phyloP scores from a whole-genome alignment of 2,329 filamentous ascomycete genomes.

The Fusarium sp. region DNA sequence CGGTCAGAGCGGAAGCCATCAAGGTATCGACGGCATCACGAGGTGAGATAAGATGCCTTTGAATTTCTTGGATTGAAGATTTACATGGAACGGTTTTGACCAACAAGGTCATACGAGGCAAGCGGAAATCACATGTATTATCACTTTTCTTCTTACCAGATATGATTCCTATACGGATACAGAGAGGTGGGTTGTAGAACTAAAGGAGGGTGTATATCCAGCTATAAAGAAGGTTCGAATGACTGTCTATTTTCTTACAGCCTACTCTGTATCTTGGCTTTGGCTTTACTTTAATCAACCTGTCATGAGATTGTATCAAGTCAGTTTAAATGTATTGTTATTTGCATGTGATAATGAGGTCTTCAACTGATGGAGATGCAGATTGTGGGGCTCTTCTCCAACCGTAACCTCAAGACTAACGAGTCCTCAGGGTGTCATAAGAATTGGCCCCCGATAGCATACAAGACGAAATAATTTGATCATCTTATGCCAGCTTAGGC shows the following conservation, averaged over 20 bases:
- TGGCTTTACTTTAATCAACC: not conserved
- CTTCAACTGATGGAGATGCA: not conserved
- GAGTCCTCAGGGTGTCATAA: too few relatives aligned
- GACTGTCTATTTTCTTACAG: slow-evolving; percentile 5
- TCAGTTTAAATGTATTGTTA: not conserved
- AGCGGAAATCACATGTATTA: slow-evolving; percentile 39
- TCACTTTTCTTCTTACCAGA: slow-evolving; percentile 20
- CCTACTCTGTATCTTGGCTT: not conserved
- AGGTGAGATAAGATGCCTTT: not conserved
- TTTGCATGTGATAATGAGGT: slow-evolving; percentile 42
- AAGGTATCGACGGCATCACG: slow-evolving; percentile 3
- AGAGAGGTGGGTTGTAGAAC: slow-evolving; percentile 21
- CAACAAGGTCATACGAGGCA: slow-evolving; percentile 18
- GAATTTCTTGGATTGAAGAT: not conserved
- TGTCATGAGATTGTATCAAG: not conserved
- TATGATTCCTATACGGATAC: slow-evolving; percentile 4
- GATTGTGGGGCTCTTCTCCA: slow-evolving; percentile 37
- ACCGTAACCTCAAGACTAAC: not conserved
- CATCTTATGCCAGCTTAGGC: too few relatives aligned
- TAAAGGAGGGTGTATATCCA: slow-evolving; percentile 32
- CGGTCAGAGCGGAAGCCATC: slow-evolving; percentile 8
- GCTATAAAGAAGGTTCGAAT: slow-evolving; percentile 26
- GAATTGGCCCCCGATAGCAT: too few relatives aligned
- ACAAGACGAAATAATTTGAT: too few relatives aligned
- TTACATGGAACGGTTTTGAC: not conserved